Base-by-base conservation (phyloP, 2,329 filamentous ascomycete genomes). In the Fusarium azukiicola region DNA sequence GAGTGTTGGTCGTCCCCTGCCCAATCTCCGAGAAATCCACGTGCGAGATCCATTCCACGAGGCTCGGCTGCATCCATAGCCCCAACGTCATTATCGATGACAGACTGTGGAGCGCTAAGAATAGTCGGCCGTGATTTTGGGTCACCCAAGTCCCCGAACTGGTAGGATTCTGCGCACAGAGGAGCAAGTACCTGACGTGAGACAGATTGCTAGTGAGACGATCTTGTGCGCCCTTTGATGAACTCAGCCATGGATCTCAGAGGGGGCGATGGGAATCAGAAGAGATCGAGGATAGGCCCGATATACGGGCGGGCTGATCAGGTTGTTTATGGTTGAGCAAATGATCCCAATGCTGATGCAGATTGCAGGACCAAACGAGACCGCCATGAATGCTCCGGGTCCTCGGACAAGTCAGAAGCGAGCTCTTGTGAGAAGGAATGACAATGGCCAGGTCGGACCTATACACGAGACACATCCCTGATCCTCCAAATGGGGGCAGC, bases 391-490 rank as follows among this genome's bases (percentile, higher is more conserved):
- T 44, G 27, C 54, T 49, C 27, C 21, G 50, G 32, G 70, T 21
- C n/a, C 44, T 32, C n/a, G 32, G 47, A 19, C 73, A 36, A 77
- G 79, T 74, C 67, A 77, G n/a, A 68, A 42, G 13, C 17, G 19
- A 63, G 32, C 21, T 8, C 54, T 40, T 63, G 56, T 19, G n/a
- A 72, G 66, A 49, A 78, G 73, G 67, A 76, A 71, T 68, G 68
- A 38, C 64, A 27, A 19, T 67, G 49, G 32, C 42, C 67, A 42
- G 61, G 77, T 67, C 38, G 56, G 46, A 47, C 46, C 14, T 72
- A 52, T 72, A 79, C 47, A 49, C 72, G 74, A 79, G 77, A 77
- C 74, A 69, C 76, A 77, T 42, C 68, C 38, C 64, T 78, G 67
- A 72, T 79, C 77, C 66, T 72, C 71, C 68, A 64, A 64, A 27